Evolutionary conservation across 2,329 filamentous ascomycete genomes (phyloP), one percentile per base, ranked within the genome.

Genomic region (Trichoderma citrinoviride): DNA sequence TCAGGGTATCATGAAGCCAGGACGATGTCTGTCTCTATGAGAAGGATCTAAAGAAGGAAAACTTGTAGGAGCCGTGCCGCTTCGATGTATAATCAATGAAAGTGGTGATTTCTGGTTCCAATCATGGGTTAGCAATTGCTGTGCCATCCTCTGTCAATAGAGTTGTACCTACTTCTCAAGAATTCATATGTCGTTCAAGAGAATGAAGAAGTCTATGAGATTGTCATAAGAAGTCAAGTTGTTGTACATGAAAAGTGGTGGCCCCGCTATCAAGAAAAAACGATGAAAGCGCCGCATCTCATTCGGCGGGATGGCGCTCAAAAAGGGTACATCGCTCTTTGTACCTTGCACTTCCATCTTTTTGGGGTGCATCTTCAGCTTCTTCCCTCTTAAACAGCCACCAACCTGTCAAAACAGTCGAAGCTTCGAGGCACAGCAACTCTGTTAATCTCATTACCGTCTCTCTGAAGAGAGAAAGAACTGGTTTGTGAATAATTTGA

Each of bases 211-310:
- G 33, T 37, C 10, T 37, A 53, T 57, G 62, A 52, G 37, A 50
- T 46, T 33, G 50, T 12, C 19, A 21, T 14, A 47, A 25, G 19
- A n/a, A 27, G 17, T 27, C 5, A 27, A 4, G n/a, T n/a, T n/a
- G n/a, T n/a, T 43, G 19, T 19, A 54, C 21, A 64, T 15, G 23
- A 57, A 50, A 55, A 40, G 7, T 27, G 46, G 29, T 41, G 56
- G 60, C 60, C 60, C 60, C 60, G 60, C 60, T 27, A 41, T 40
- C 41, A 37, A 37, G 43, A 58, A 58, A 63, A 64, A 64, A 54
- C 19, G 25, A 40, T 49, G 29, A 29, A 43, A 27, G 46, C 40
- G 43, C 33, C 50, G 19, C 5, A 49, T 60, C 41, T 40, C 33
- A 61, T 37, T 27, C n/a, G 46, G 43, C 7, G 21, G 44, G 33